Evolutionary conservation across 345 rosid genomes (phyloP).

Genomic region (Salix caprea): DNA sequence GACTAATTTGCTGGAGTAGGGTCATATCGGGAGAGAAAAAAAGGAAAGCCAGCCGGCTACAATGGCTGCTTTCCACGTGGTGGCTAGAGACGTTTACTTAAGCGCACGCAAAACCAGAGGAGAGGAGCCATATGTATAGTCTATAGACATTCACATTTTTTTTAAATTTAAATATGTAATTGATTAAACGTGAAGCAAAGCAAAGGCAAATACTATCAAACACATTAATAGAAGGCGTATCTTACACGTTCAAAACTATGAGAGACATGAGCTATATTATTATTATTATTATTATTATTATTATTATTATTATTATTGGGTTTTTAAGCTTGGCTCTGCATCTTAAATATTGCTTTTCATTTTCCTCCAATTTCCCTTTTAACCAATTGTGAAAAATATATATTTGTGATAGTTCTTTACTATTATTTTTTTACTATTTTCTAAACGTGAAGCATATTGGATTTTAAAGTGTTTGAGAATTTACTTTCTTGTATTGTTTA

Average conservation of each 20-base stretch:
- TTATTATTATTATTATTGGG: background rate
- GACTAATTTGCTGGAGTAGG: no score
- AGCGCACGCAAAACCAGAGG: background rate
- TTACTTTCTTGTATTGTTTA: background rate
- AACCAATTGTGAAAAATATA: background rate
- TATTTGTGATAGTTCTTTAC: background rate
- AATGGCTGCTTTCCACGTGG: background rate
- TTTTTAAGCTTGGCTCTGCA: background rate
- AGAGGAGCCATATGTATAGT: no score
- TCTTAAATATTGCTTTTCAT: background rate
- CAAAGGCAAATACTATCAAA: slow-evolving; percentile 7
- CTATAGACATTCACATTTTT: no score
- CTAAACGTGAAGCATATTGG: background rate
- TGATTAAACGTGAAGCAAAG: slow-evolving; percentile 26
- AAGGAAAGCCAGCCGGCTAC: background rate
- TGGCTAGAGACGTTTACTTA: background rate
- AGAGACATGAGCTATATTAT: background rate
- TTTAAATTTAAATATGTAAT: background rate
- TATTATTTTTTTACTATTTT: background rate
- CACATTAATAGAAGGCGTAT: background rate
- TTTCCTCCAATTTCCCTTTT: background rate
- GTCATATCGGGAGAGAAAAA: background rate
- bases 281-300: background rate
- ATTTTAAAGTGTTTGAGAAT: background rate
- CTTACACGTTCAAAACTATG: background rate